phyloP scores from a whole-genome alignment of 2,329 filamentous ascomycete species.

The Pseudogymnoascus sp. region DNA sequence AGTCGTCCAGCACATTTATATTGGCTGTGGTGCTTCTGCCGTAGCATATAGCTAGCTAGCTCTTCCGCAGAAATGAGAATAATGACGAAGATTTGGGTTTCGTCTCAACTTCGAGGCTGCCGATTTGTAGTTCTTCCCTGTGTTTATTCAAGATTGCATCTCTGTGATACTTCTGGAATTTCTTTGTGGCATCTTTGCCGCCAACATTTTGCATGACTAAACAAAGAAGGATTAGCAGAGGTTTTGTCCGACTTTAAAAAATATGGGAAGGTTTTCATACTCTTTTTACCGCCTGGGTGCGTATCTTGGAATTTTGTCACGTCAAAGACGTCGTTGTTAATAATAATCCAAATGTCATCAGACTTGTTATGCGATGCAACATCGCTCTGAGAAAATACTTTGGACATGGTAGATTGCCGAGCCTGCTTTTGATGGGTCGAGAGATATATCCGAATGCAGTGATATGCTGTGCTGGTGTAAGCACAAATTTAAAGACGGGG shows the following conservation, averaged over 20 bases:
- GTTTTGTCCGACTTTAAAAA: not conserved
- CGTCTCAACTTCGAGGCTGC: conserved; percentile 21
- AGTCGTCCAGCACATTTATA: not conserved
- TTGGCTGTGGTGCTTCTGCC: not conserved
- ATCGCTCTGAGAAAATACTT: conserved; percentile 74
- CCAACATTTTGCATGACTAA: conserved; percentile 16
- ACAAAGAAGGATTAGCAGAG: not conserved
- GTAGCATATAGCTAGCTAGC: not conserved
- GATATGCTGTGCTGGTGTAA: not conserved
- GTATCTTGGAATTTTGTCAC: conserved; percentile 82
- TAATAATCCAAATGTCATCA: conserved; percentile 77
- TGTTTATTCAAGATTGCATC: conserved; percentile 40
- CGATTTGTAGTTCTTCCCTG: conserved; percentile 50
- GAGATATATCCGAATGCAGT: not conserved
- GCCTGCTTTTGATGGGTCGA: not conserved
- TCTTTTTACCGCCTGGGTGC: conserved; percentile 55
- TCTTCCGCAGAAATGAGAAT: conserved; percentile 2
- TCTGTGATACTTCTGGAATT: conserved; percentile 21
- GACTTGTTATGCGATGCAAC: conserved; percentile 88
- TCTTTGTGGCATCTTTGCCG: conserved; percentile 22
- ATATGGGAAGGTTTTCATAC: conserved; percentile 27
- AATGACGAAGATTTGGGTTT: not conserved
- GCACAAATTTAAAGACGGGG: not conserved
- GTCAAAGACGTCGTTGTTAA: conserved; percentile 95
- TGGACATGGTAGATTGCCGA: conserved; percentile 59